Base-by-base conservation (phyloP, 331 rosid genomes). In the Acacia concinna region DNA sequence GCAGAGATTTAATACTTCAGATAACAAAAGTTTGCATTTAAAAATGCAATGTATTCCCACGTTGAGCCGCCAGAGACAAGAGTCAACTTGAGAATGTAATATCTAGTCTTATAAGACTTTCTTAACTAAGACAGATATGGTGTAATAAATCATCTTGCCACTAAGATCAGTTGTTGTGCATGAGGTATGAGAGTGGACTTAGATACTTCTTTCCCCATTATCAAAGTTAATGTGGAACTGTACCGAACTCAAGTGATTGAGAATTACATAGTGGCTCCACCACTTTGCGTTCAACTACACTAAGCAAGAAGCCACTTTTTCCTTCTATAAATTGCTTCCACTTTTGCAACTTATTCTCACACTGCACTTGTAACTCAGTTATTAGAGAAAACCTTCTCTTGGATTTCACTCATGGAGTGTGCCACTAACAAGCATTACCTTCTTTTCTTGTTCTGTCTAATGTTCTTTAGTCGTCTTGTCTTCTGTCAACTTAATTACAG, bases 401-500 rank as follows among this genome's bases (percentile, higher is more conserved):
- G 13, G 68, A 30, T 60, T 60, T 60, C 66, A 27, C 68, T 62
- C 40, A 92, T 90, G 96, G 92, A 87, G 76, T 66, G 73, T 66
- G 68, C 11, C 63, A 35, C 68, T 57, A 87, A 79, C 31, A 87
- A 79, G 63, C 86, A 77, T 81, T 44, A 54, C 73, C 77, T n/a
- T 34, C 64, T 85, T 75, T 63, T 76, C 71, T 63, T 88, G 73
- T 75, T 87, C 68, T 88, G 87, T 62, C 79, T 94, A 68, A 79
- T 89, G 78, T 72, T 87, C 74, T 77, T 87, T 18, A 84, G 82
- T 81, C 88, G 87, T 80, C 80, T 82, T 34, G 91, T 77, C 27
- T 80, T 72, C 47, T 80, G 81, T 82, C 98, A 95, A 80, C 98
- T 95, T 78, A 80, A 89, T 74, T 91, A 84, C 64, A 95, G 71